Evolutionary conservation across 805 yeast species (phyloP), one percentile per base, ranked within the genome.

Genomic region (Starmerella riodocensis): DNA sequence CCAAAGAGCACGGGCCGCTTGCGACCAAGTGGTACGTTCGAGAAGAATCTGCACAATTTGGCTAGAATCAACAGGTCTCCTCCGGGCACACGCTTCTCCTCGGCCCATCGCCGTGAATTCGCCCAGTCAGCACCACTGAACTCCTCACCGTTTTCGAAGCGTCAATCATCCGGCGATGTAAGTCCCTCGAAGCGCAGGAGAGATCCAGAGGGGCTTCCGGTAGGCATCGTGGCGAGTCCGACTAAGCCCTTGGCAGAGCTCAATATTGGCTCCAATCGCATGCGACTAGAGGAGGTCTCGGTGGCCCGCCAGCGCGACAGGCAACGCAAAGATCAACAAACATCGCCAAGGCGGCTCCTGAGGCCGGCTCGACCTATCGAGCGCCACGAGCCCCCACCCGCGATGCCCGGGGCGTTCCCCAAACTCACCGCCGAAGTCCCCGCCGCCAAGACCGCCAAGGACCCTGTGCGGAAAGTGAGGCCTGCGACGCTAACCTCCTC

Each of bases 71-170:
- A 19, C 26, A 18, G 26, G 36, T 20, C 42, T 27, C 39, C 41
- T 21, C 40, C 53, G 34, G 33, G 37, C 36, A 14, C 47, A 51
- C 36, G 51, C 32, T 54, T 42, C 39, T 46, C 55, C 12, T 43
- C 51, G 0, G 43, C 51, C 1, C 61, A 56, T 42, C 22, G 41
- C 12, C 43, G 49, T 12, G 37, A 48, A 33, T 54, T 55, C 39
- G 53, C 55, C 11, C 38, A 46, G 29, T 48, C 53, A 51, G 56
- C 50, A 13, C 32, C 54, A 18, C 46, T 56, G 20, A 41, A 43
- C 3, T 13, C 37, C 13, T 28, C 23, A 11, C 33, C 34, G 4
- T 4, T 21, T 12, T 19, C 50, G 16, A 39, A 48, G 24, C 41
- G 49, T 2, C 3, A 12, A 9, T 26, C 18, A 8, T 22, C 22